These are phyloP conservation scores for Ogataea zsoltii DNA, from an alignment of 805 yeast genomes.

Conservation along the genomic window DNA sequence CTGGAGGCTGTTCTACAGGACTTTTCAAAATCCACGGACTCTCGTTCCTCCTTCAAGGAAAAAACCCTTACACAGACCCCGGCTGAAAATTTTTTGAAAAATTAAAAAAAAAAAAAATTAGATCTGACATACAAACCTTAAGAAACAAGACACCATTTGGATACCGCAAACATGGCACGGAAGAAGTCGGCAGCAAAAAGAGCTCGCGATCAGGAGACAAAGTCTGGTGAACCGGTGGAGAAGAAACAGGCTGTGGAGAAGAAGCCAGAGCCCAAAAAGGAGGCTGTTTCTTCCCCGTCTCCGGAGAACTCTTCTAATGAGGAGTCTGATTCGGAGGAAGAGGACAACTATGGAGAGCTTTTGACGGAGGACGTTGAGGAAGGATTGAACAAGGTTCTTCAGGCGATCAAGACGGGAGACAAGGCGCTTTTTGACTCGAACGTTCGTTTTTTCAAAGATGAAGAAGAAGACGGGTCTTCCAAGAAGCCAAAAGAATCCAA, in stretches of 20 bases:
- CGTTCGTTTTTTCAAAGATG: constrained; percentile 68
- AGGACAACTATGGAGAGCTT: constrained; percentile 89
- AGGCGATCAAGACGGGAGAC: constrained; percentile 70
- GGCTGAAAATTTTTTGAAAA: neutral
- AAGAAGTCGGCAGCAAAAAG: constrained; percentile 82
- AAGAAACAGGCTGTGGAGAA: neutral
- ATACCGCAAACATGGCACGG: constrained; percentile 77
- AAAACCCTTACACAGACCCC: too few relatives aligned
- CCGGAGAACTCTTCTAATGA: constrained; percentile 10
- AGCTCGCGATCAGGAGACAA: constrained; percentile 39
- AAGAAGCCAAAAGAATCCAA: constrained; percentile 47
- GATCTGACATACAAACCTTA: too few relatives aligned
- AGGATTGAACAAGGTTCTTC: constrained; percentile 71
- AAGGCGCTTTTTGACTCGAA: constrained; percentile 63
- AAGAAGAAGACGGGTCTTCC: constrained; percentile 43
- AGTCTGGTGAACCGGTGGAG: neutral
- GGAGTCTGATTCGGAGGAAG: constrained; percentile 58
- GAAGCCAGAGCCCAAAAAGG: neutral
- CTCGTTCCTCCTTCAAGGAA: too few relatives aligned
- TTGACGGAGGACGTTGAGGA: constrained; percentile 82
- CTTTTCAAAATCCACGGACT: too few relatives aligned
- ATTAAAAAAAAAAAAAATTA: too few relatives aligned
- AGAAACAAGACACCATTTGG: too few relatives aligned
- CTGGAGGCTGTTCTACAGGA: too few relatives aligned
- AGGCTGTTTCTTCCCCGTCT: neutral